A percentile compares a stretch with the other conserved stretches of the same genome.
Conservation (phyloP, 352 stramenopile species). For the Thraustochytrium striatum region DNA sequence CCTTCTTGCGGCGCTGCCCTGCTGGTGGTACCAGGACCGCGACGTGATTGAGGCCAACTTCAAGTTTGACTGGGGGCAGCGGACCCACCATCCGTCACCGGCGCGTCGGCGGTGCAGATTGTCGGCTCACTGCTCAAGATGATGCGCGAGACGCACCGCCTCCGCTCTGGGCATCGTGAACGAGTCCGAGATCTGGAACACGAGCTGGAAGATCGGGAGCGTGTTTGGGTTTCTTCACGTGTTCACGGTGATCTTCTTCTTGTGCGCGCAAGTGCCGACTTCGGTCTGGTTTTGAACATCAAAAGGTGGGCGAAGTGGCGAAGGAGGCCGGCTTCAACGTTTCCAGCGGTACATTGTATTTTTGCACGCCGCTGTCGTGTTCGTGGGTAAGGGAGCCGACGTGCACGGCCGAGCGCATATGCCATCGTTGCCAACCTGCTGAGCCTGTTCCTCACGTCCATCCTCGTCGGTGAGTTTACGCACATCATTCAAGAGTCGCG, state of each 20-base stretch:
- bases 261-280: neutral
- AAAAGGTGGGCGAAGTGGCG: too few relatives aligned
- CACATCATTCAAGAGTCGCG: constrained; percentile 43
- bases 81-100: neutral
- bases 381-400: constrained; percentile 46
- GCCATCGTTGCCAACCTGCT: constrained; percentile 25
- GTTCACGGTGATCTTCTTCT: constrained; percentile 28
- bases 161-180: neutral
- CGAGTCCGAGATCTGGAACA: neutral
- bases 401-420: constrained; percentile 25
- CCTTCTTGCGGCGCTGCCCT: constrained; percentile 18
- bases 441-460: constrained; percentile 41
- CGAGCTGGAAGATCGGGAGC: neutral
- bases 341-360: constrained; percentile 31
- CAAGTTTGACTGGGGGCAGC: neutral
- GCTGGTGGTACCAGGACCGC: neutral
- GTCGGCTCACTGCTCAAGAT: constrained; percentile 14
- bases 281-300: constrained; percentile 33
- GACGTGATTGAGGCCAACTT: constrained; percentile 6
- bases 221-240: neutral
- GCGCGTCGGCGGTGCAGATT: neutral
- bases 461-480: constrained; percentile 44
- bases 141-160: constrained; percentile 4
- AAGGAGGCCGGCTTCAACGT: too few relatives aligned
- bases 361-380: constrained; percentile 32